Evolutionary conservation across 192 early-diverging fungal species (phyloP).

Genomic region (Helicostylum pulchrum): DNA sequence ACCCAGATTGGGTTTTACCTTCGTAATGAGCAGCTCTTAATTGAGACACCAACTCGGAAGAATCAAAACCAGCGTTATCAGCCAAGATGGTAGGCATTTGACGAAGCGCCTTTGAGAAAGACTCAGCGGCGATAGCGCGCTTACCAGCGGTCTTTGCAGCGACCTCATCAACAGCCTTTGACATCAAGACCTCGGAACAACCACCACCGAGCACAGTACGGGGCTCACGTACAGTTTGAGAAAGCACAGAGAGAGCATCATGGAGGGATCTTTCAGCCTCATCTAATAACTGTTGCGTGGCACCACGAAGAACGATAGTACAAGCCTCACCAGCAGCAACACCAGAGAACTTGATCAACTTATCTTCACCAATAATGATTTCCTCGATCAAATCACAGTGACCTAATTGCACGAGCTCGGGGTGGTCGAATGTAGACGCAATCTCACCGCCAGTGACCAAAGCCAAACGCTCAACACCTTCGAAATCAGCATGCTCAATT

Average conservation of each 20-base stretch:
- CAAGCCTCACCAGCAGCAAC: conserved; percentile 95
- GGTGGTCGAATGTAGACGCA: conserved; percentile 96
- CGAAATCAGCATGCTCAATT: conserved; percentile 99
- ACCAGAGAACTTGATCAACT: conserved; percentile 95
- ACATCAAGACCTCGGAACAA: conserved; percentile 97
- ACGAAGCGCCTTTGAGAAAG: conserved; percentile 91
- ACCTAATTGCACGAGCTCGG: conserved; percentile 92
- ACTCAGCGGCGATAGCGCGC: conserved; percentile 91
- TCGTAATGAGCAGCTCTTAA: conserved; percentile 93
- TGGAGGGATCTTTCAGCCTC: conserved; percentile 97
- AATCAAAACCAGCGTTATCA: conserved; percentile 97
- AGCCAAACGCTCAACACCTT: conserved; percentile 95
- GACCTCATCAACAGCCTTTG: conserved; percentile 91
- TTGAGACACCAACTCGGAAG: conserved; percentile 86
- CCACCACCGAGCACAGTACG: conserved; percentile 94
- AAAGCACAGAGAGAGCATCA: conserved; percentile 93
- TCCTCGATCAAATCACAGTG: conserved; percentile 97
- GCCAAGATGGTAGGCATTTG: conserved; percentile 97
- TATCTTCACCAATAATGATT: conserved; percentile 98
- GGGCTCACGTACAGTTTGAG: conserved; percentile 92
- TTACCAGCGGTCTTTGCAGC: conserved; percentile 92
- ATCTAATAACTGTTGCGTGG: conserved; percentile 91
- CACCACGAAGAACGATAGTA: conserved; percentile 96
- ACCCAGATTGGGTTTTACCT: conserved; percentile 68
- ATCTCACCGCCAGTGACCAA: conserved; percentile 98